phyloP scores from a whole-genome alignment of 257 asterid species.

The Solanum bulbocastanum region DNA sequence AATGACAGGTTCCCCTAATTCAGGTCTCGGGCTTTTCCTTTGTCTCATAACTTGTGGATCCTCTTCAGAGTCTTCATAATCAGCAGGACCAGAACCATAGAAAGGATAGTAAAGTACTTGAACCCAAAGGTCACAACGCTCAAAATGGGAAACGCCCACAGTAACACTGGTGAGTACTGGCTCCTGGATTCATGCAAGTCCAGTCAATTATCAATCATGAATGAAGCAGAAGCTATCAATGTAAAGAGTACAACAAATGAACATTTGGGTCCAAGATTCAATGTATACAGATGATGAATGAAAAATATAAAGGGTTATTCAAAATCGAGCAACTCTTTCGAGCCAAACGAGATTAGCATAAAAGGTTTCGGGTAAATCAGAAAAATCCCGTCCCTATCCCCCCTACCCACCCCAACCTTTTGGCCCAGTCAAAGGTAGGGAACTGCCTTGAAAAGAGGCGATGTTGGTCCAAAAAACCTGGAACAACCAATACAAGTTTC shows the following conservation, averaged over 20 bases:
- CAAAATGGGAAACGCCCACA: slow-evolving; percentile 83
- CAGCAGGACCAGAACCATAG: slow-evolving; percentile 46
- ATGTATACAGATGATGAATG: not conserved
- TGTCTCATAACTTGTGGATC: slow-evolving; percentile 53
- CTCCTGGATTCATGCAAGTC: slow-evolving; percentile 42
- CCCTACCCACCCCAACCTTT: not conserved
- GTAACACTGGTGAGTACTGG: slow-evolving; percentile 77
- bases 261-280: not conserved
- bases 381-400: not conserved
- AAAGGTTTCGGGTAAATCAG: not conserved
- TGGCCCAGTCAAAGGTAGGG: not conserved
- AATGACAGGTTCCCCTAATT: slow-evolving; percentile 60
- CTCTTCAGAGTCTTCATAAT: slow-evolving; percentile 66
- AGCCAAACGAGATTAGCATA: not conserved
- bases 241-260: not conserved
- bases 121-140: slow-evolving; percentile 78
- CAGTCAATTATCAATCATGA: not conserved
- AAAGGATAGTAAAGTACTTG: slow-evolving; percentile 86
- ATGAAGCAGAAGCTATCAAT: not conserved
- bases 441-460: not conserved
- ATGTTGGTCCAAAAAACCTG: not conserved
- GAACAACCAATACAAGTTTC: not conserved
- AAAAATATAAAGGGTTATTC: not conserved
- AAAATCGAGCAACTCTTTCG: not conserved
- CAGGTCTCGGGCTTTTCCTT: slow-evolving; percentile 46